Base-by-base conservation (phyloP, 140 eudicot species). In the Senecio squalidus region DNA sequence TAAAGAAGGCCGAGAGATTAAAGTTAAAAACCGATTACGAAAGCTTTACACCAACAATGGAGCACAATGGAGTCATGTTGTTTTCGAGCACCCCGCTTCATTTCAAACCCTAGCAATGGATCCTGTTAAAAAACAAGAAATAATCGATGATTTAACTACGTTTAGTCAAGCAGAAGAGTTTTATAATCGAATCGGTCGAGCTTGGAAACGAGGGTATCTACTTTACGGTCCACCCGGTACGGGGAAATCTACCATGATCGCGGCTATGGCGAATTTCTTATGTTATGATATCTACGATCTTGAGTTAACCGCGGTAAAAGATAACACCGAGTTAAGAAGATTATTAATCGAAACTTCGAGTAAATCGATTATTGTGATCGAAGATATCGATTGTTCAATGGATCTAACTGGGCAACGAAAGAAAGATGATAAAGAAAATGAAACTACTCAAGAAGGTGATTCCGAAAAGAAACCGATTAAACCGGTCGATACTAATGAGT, bases 201-300 rank as follows among this genome's bases (percentile, higher is more conserved):
- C 60, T 8, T 55, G 60, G 60, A 54, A 54, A 54, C 60, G 60
- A 6, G 60, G 60, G 27, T 55, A 55, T 55, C 43, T 55, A 2
- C 44, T 55, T 4, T 55, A 55, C 0, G 60, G 60, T 18, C 60
- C 60, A 8, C 60, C 60, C 0, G 60, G 60, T 11, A 54, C 60
- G 0, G 60, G 60, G 10, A 54, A 54, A 11, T 54, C 60, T 17
- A 54, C 41, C 8, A 54, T 54, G 60, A 54, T 54, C 9, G 60
- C 60, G 1, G 60, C 60, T 2, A 54, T 54, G 44, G 60, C 60
- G 9, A 55, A 55, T 55, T 55, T 29, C 15, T 33, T 55, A 18
- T 9, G 20, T 2, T 55, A 55, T 20, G 60, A 55, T 55, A 55
- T 55, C 9, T 55, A 55, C 9, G 60, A 55, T 33, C 44, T 55